A percentile compares a stretch with the other conserved stretches of the same genome.
Evolutionary conservation across 768 basidiomycete species (phyloP).

Genomic region (Leccinum disarticulatum): DNA sequence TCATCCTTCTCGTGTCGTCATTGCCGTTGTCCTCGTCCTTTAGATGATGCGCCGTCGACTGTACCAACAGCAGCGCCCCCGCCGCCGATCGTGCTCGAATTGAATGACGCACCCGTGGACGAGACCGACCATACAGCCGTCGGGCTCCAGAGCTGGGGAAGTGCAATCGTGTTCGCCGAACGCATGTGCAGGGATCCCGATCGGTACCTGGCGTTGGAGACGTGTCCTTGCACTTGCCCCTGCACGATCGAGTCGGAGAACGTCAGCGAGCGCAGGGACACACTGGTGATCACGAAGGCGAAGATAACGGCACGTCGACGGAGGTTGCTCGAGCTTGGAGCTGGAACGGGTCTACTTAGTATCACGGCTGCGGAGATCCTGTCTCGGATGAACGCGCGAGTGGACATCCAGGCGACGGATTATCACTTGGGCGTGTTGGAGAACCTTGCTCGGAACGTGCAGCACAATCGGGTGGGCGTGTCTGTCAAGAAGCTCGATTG

Average conservation of each 20-base stretch:
- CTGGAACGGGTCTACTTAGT: slow-evolving; percentile 82
- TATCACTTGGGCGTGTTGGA: slow-evolving; percentile 73
- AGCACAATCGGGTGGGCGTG: slow-evolving; percentile 46
- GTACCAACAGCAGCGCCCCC: background rate
- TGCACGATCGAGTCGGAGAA: background rate
- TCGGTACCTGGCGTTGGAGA: slow-evolving; percentile 32
- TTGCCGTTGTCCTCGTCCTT: background rate
- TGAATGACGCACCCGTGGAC: slow-evolving; percentile 69
- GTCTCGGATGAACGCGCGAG: slow-evolving; percentile 8
- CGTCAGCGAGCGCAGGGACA: background rate
- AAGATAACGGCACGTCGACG: slow-evolving; percentile 13
- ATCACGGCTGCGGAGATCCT: slow-evolving; percentile 59
- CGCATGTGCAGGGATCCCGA: slow-evolving; percentile 52
- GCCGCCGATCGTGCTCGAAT: slow-evolving; percentile 44
- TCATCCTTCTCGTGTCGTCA: background rate
- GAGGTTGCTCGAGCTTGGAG: slow-evolving; percentile 76
- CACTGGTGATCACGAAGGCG: background rate
- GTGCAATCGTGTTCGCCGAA: slow-evolving; percentile 69
- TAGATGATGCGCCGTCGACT: background rate
- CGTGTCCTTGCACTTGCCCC: background rate
- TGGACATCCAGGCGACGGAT: slow-evolving; percentile 66
- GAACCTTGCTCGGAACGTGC: slow-evolving; percentile 64
- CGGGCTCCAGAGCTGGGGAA: slow-evolving; percentile 84
- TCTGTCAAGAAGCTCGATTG: slow-evolving; percentile 62
- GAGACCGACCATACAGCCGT: slow-evolving; percentile 73